These are phyloP conservation scores for Backusella psychrophila DNA, from an alignment of 192 early-diverging fungal genomes.

Conservation along the genomic window DNA sequence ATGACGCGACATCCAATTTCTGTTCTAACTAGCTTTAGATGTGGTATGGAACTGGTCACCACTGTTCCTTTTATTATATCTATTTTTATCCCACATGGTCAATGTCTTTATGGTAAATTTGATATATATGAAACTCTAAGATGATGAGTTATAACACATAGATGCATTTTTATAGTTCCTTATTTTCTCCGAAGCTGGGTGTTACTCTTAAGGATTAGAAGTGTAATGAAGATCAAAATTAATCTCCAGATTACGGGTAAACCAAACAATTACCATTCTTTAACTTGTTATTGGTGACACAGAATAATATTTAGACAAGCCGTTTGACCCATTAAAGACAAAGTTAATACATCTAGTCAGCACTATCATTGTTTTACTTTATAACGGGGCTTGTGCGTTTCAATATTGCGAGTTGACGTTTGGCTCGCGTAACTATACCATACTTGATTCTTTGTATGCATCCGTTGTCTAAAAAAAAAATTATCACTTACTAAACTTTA, in stretches of 20 bases:
- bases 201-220: conserved; percentile 48
- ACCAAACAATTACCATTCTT: neutral
- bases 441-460: conserved; percentile 26
- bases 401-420: conserved; percentile 58
- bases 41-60: conserved; percentile 44
- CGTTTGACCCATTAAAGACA: conserved; percentile 46
- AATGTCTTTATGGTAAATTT: conserved; percentile 39
- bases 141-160: conserved; percentile 36
- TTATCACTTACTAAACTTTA: neutral
- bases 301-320: conserved; percentile 31
- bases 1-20: conserved; percentile 14
- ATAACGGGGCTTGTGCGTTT: conserved; percentile 56
- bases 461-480: neutral
- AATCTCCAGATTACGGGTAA: conserved; percentile 45
- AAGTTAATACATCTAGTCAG: conserved; percentile 50
- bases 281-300: neutral
- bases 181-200: conserved; percentile 59
- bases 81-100: conserved; percentile 36
- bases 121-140: conserved; percentile 25
- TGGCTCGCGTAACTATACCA: conserved; percentile 13
- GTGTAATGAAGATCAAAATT: conserved; percentile 50
- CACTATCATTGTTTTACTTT: conserved; percentile 50
- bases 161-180: conserved; percentile 34
- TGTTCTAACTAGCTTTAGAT: conserved; percentile 41
- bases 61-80: conserved; percentile 53